Percentiles rank a stretch among this genome's conserved stretches.
Evolutionary conservation across 169 alveolate genomes (phyloP).

Genomic region (Plasmodium fragile): DNA sequence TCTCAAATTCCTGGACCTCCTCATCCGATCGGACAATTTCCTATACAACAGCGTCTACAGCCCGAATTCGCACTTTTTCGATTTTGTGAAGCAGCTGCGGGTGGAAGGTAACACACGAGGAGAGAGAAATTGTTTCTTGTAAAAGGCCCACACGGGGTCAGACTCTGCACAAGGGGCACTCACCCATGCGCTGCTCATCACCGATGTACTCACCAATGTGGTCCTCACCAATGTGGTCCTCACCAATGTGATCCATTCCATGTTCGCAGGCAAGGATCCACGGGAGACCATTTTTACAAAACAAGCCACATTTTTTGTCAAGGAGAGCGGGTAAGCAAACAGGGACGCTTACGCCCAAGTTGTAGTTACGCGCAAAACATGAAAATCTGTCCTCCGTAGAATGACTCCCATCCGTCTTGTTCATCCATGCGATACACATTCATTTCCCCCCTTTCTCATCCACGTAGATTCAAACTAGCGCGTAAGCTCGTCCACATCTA

Average conservation of each 20-base stretch:
- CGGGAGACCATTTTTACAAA: slow-evolving; percentile 53
- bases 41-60: slow-evolving; percentile 41
- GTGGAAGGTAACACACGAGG: slow-evolving; percentile 12
- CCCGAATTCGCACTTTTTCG: slow-evolving; percentile 44
- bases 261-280: not conserved
- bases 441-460: not conserved
- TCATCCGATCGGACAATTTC: slow-evolving; percentile 46
- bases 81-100: slow-evolving; percentile 16
- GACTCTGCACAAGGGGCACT: not conserved
- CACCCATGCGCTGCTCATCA: not conserved
- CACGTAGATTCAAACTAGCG: slow-evolving; percentile 13
- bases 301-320: slow-evolving; percentile 48
- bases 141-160: not conserved
- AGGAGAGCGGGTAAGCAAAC: slow-evolving; percentile 62
- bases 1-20: slow-evolving; percentile 36
- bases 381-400: not conserved
- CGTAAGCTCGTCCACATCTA: slow-evolving; percentile 18
- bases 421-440: not conserved
- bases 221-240: not conserved
- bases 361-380: not conserved
- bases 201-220: not conserved
- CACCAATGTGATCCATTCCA: not conserved
- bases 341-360: not conserved
- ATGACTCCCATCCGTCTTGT: not conserved
- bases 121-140: not conserved